Percentiles rank a stretch among this genome's conserved stretches.
Conservation (phyloP, 306 rosid species). For the Dryas drummondii region DNA sequence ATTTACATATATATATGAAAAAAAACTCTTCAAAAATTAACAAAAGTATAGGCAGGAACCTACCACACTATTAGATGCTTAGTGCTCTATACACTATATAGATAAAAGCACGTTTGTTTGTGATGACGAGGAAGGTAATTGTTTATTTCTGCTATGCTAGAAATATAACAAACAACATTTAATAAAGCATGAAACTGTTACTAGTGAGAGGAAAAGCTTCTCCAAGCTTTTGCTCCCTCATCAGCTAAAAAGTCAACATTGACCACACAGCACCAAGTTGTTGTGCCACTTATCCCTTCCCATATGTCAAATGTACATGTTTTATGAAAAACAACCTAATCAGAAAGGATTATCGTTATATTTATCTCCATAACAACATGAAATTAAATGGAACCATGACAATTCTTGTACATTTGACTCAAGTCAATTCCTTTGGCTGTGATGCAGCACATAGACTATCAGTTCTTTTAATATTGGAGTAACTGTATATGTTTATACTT, state of each 20-base stretch:
- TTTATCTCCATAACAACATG: background rate
- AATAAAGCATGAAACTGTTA: background rate
- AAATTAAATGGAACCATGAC: background rate
- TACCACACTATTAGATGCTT: background rate
- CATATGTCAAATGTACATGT: background rate
- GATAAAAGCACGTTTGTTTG: background rate
- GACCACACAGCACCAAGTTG: background rate
- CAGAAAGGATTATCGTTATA: background rate
- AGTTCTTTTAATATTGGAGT: too few relatives aligned
- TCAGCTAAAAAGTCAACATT: too few relatives aligned
- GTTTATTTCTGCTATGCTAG: too few relatives aligned
- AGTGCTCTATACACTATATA: background rate
- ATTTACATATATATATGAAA: background rate
- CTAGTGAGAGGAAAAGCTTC: background rate
- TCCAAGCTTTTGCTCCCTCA: too few relatives aligned
- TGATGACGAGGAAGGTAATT: background rate
- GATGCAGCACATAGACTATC: background rate
- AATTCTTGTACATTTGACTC: background rate
- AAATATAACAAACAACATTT: background rate
- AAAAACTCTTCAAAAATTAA: background rate
- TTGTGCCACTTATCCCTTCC: background rate
- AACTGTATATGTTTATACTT: background rate
- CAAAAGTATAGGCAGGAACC: slow-evolving; percentile 6
- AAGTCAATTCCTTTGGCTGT: background rate
- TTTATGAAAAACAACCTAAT: background rate